phyloP scores from a whole-genome alignment of 2,329 filamentous ascomycete genomes.

The Beauveria sp. region DNA sequence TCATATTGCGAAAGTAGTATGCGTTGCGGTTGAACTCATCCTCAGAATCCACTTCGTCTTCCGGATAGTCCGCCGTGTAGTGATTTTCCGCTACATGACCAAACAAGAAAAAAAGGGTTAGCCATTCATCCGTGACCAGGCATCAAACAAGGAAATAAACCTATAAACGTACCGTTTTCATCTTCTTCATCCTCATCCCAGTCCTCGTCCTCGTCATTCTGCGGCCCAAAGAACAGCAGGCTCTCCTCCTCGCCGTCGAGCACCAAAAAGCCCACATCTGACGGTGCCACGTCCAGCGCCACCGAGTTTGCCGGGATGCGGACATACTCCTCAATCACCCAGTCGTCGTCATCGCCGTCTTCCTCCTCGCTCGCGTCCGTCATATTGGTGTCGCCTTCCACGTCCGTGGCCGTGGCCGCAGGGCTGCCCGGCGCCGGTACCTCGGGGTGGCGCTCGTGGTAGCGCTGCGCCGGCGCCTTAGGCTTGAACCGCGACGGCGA shows the following conservation, averaged over 20 bases:
- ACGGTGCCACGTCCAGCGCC: conserved; percentile 36
- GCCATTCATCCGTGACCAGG: not conserved
- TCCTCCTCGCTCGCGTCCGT: conserved; percentile 37
- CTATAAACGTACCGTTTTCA: conserved; percentile 49
- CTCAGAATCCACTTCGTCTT: conserved; percentile 69
- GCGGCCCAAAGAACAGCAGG: conserved; percentile 52
- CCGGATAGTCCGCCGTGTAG: conserved; percentile 72
- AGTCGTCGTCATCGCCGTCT: conserved; percentile 44
- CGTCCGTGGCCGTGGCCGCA: conserved; percentile 7
- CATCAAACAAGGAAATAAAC: too few relatives aligned
- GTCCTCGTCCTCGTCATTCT: conserved; percentile 55
- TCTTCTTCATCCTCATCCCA: conserved; percentile 53
- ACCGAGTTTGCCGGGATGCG: conserved; percentile 49
- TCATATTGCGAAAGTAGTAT: conserved; percentile 46
- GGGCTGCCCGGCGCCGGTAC: conserved; percentile 11
- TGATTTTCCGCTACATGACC: conserved; percentile 58
- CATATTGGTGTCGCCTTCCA: conserved; percentile 27
- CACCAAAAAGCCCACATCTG: conserved; percentile 48
- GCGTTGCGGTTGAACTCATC: conserved; percentile 43
- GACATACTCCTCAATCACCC: conserved; percentile 58
- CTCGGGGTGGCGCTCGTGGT: conserved; percentile 48
- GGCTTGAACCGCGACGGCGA: conserved; percentile 37
- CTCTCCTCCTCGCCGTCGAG: conserved; percentile 52
- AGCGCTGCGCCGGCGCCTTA: conserved; percentile 47
- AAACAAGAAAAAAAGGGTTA: not conserved